Percentiles rank a stretch among this genome's conserved stretches.
phyloP scores from a whole-genome alignment of 176 grass and related monocot species.

The Zoysia japonica region DNA sequence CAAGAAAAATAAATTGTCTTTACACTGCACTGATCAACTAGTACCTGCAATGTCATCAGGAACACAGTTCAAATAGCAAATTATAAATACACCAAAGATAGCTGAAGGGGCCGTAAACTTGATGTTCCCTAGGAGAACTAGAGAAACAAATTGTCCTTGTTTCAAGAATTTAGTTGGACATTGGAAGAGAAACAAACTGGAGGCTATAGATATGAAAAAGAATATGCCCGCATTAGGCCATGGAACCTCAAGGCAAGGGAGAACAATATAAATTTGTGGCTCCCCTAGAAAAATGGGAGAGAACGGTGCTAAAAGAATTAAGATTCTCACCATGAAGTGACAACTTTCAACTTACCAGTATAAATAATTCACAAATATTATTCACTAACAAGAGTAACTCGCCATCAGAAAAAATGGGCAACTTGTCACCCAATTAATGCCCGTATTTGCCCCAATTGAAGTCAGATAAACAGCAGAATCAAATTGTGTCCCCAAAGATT shows the following conservation, averaged over 20 bases:
- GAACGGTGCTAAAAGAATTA: conserved; percentile 3
- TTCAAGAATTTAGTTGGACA: conserved; percentile 21
- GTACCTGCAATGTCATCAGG: conserved; percentile 62
- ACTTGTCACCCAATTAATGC: conserved; percentile 50
- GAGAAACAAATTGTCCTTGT: conserved; percentile 26
- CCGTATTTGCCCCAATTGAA: conserved; percentile 40
- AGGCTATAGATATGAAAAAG: conserved; percentile 25
- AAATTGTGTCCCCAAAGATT: conserved; percentile 37
- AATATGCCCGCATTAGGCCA: conserved; percentile 10
- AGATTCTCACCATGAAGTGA: conserved; percentile 18
- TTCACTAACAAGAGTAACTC: conserved; percentile 54
- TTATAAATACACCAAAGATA: conserved; percentile 42
- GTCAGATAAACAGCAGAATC: conserved; percentile 47
- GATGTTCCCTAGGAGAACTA: neutral
- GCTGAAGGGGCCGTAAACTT: conserved; percentile 24
- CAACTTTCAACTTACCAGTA: conserved; percentile 27
- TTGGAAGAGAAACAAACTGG: conserved; percentile 21
- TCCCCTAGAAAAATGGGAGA: neutral
- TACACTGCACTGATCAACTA: conserved; percentile 41
- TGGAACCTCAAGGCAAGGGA: conserved; percentile 21
- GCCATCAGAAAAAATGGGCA: conserved; percentile 34
- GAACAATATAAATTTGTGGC: neutral
- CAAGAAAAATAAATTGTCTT: conserved; percentile 54
- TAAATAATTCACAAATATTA: conserved; percentile 38
- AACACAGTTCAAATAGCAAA: conserved; percentile 47